phyloP scores from a whole-genome alignment of 768 basidiomycete genomes.

The Lentinula aciculospora region DNA sequence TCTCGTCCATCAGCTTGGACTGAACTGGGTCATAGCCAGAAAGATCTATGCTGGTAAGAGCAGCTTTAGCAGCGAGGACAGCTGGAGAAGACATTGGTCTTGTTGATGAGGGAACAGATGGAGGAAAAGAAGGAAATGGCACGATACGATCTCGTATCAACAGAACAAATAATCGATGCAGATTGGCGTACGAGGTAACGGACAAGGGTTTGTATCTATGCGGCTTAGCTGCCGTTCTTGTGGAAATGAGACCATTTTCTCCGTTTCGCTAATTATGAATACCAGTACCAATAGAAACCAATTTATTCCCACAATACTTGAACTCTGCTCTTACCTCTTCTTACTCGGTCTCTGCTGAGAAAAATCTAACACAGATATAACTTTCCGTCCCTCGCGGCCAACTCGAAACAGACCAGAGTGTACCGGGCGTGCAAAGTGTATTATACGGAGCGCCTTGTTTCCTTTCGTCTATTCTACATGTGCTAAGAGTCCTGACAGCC shows the following conservation, averaged over 20 bases:
- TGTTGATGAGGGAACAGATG: slow-evolving; percentile 4
- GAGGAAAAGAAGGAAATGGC: background rate
- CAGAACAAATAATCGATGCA: background rate
- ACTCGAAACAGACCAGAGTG: no score
- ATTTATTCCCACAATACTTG: no score
- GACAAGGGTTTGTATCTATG: background rate
- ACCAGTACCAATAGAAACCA: no score
- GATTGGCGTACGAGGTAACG: background rate
- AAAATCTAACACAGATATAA: background rate
- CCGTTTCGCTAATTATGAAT: background rate
- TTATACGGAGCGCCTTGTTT: no score
- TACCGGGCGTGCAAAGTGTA: no score
- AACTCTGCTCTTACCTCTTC: no score
- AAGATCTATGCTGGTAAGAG: slow-evolving; percentile 72
- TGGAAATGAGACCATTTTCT: background rate
- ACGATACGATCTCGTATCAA: slow-evolving; percentile 1
- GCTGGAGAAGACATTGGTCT: slow-evolving; percentile 55
- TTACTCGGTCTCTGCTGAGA: no score
- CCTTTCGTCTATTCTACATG: no score
- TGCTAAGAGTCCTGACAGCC: background rate
- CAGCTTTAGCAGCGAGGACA: slow-evolving; percentile 52
- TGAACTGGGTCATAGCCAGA: slow-evolving; percentile 88
- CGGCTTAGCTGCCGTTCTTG: background rate
- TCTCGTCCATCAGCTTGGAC: slow-evolving; percentile 92
- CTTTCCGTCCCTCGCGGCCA: background rate